Percentiles rank a stretch among this genome's conserved stretches.
These are phyloP conservation scores for Eutrema japonicum DNA, from an alignment of 345 rosid species.

Conservation along the genomic window DNA sequence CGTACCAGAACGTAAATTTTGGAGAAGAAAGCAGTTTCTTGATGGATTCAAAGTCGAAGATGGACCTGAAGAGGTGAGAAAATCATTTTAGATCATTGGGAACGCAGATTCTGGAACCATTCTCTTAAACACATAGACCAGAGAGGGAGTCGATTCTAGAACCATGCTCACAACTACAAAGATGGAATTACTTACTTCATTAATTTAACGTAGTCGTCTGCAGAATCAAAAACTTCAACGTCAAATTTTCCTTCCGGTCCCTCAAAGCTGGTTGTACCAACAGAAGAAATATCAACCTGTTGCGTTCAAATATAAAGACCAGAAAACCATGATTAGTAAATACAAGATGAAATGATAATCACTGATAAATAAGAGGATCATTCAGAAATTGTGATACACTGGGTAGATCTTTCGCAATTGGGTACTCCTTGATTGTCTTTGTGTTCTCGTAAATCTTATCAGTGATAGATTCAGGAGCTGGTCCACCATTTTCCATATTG, in stretches of 20 bases:
- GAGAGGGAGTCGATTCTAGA: neutral
- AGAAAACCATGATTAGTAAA: slow-evolving; percentile 15
- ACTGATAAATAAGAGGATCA: neutral
- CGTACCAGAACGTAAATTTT: slow-evolving; percentile 82
- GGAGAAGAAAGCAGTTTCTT: slow-evolving; percentile 76
- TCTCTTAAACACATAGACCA: neutral
- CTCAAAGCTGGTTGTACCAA: slow-evolving; percentile 63
- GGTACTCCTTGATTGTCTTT: slow-evolving; percentile 76
- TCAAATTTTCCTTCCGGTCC: slow-evolving; percentile 88
- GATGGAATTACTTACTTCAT: slow-evolving; percentile 68
- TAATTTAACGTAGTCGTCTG: slow-evolving; percentile 76
- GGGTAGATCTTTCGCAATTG: slow-evolving; percentile 72
- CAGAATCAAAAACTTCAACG: slow-evolving; percentile 91
- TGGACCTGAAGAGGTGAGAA: slow-evolving; percentile 53
- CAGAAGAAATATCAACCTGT: slow-evolving; percentile 74
- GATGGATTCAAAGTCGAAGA: slow-evolving; percentile 79
- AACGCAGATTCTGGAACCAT: neutral
- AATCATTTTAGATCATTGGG: neutral
- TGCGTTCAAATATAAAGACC: slow-evolving; percentile 3
- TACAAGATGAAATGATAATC: neutral
- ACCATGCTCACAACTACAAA: neutral
- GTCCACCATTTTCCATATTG: slow-evolving; percentile 98
- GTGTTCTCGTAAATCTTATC: slow-evolving; percentile 94
- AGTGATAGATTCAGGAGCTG: slow-evolving; percentile 90
- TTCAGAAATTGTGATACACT: slow-evolving; percentile 46